A percentile compares a stretch with the other conserved stretches of the same genome.
phyloP scores from a whole-genome alignment of 2,329 filamentous ascomycete genomes.

The Cercospora brassicicola region DNA sequence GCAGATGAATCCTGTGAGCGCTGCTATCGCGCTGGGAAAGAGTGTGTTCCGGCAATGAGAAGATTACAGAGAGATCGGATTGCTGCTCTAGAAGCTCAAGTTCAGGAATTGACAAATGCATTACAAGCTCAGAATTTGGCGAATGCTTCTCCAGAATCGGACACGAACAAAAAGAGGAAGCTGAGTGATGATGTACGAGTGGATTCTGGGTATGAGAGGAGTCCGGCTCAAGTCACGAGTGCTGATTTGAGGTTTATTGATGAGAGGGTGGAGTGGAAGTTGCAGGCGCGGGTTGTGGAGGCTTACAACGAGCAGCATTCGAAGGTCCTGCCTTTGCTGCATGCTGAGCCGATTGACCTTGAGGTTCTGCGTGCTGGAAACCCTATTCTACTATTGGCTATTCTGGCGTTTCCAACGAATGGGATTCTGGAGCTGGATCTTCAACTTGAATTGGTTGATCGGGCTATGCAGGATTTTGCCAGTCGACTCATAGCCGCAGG shows the following conservation, averaged over 20 bases:
- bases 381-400: conserved; percentile 11
- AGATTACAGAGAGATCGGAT: conserved; percentile 18
- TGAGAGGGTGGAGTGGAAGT: background rate
- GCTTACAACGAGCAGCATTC: conserved; percentile 6
- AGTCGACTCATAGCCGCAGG: conserved; percentile 46
- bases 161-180: conserved; percentile 10
- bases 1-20: conserved; percentile 9
- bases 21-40: conserved; percentile 13
- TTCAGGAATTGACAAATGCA: conserved; percentile 14
- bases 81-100: conserved; percentile 18
- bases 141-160: background rate
- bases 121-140: conserved; percentile 9
- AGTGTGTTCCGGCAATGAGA: conserved; percentile 17
- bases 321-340: conserved; percentile 4
- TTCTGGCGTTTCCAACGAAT: conserved; percentile 15
- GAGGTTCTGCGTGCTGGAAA: background rate
- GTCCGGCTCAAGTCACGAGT: background rate
- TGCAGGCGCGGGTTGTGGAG: conserved; percentile 7
- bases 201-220: background rate
- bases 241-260: conserved; percentile 14
- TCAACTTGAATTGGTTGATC: conserved; percentile 11
- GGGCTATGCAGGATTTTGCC: conserved; percentile 15
- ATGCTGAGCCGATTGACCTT: background rate
- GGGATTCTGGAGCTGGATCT: conserved; percentile 2
- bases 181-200: background rate